Evolutionary conservation across 768 basidiomycete genomes (phyloP), one percentile per base, ranked within the genome.

Genomic region (Podaxis sp.): DNA sequence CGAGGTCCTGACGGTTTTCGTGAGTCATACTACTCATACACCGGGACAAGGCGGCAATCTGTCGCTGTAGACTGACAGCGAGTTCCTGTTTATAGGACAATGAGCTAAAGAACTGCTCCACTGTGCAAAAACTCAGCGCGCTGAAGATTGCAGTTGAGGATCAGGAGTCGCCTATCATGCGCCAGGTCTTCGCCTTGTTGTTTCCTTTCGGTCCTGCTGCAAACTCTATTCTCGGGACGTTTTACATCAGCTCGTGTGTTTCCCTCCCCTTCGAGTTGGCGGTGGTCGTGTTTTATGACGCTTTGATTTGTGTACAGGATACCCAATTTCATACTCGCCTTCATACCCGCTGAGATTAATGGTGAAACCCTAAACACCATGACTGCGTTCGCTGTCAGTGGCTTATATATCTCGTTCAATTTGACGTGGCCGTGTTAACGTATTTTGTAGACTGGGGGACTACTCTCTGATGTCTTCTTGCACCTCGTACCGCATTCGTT

Each of bases 171-270:
- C 88, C 90, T 33, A 72, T 92, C 52, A 85, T 94, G 86, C 88
- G 89, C 60, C 83, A 86, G 69, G 80, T 93, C 38, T 96, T 96
- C 75, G 79, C 82, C 4, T 85, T 84, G 77, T 76, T 95, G 62
- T 96, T 96, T 71, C 94, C 94, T 38, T 96, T 96, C 70, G 90
- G 91, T 37, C 93, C 93, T 63, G 94, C 86, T 6, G 92, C 88
- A 88, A 95, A 94, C 74, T 89, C 91, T 41, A 81, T 97, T 60
- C 80, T 96, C 29, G 94, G 91, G 65, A 96, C 94, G 19, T 94
- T 96, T 80, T 96, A 96, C 79, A 96, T 96, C 76, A 94, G 92
- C 81, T 96, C 93, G 94, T 95, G 73, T 71, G 92, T 84, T 54
- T 49, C 64, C 57, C 57, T 64, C 65, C 61, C 15, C 7, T 3